Conservation (phyloP, 345 rosid genomes). For the Dipteronia dyeriana region DNA sequence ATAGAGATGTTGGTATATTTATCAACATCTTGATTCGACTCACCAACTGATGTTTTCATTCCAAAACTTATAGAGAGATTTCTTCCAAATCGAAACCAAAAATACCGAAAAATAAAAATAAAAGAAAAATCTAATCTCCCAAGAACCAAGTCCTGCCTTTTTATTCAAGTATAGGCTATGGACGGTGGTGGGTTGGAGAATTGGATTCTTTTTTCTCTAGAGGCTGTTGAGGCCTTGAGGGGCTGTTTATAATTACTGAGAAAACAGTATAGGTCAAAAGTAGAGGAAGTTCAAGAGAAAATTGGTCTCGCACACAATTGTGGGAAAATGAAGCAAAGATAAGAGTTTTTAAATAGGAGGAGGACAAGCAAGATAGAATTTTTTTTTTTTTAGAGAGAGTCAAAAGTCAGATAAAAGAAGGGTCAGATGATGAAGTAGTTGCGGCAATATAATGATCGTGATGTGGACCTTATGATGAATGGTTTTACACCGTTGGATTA, state of each 20-base stretch:
- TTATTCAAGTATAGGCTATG: background rate
- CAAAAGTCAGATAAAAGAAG: slow-evolving; percentile 23
- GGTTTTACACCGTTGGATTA: slow-evolving; percentile 13
- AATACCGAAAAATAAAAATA: no score
- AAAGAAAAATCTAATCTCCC: background rate
- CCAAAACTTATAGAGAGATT: background rate
- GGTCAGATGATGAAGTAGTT: slow-evolving; percentile 19
- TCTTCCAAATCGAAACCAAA: background rate
- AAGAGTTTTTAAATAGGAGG: background rate
- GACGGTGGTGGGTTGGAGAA: background rate
- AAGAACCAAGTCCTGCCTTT: background rate
- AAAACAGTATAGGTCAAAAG: background rate
- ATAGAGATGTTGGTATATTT: slow-evolving; percentile 48
- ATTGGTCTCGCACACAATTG: slow-evolving; percentile 23
- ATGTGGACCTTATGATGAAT: background rate
- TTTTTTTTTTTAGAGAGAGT: background rate
- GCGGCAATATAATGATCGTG: background rate
- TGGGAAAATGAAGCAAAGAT: background rate
- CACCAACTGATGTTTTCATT: slow-evolving; percentile 22
- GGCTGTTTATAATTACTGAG: background rate
- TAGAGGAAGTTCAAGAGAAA: background rate
- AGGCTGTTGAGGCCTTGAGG: background rate
- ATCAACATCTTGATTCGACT: slow-evolving; percentile 29
- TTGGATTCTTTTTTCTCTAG: background rate
- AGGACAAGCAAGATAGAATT: background rate